phyloP scores from a whole-genome alignment of 805 yeast genomes.

The Candida germanica region DNA sequence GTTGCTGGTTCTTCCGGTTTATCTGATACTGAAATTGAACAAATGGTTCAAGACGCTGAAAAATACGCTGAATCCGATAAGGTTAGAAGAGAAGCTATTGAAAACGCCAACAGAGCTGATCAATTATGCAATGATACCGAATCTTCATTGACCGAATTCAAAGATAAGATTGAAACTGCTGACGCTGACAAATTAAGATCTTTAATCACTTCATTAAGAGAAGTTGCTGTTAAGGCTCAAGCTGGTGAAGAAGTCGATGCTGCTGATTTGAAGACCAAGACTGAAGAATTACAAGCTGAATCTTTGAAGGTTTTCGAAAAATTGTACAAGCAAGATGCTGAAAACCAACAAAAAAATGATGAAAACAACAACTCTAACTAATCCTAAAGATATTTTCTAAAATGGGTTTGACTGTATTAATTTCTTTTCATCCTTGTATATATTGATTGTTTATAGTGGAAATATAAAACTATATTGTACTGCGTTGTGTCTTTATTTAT shows the following conservation, averaged over 20 bases:
- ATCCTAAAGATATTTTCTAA: too few relatives aligned
- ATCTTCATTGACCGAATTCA: constrained; percentile 46
- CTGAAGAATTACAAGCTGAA: constrained; percentile 71
- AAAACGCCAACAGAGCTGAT: constrained; percentile 81
- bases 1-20: constrained; percentile 96
- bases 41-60: constrained; percentile 89
- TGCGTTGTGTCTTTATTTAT: not conserved
- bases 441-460: constrained; percentile 15
- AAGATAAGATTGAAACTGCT: constrained; percentile 44
- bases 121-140: constrained; percentile 59
- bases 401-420: not conserved
- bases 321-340: constrained; percentile 38
- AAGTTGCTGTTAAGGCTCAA: constrained; percentile 62
- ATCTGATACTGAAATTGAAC: constrained; percentile 84
- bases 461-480: constrained; percentile 1
- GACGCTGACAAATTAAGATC: constrained; percentile 47
- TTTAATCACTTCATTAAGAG: constrained; percentile 59
- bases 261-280: constrained; percentile 64
- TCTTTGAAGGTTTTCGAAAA: constrained; percentile 76
- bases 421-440: constrained; percentile 14
- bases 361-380: constrained; percentile 10
- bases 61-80: constrained; percentile 84
- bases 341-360: constrained; percentile 29
- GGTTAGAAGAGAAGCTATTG: constrained; percentile 80
- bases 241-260: constrained; percentile 61